Evolutionary conservation across 2,329 filamentous ascomycete species (phyloP), one percentile per base, ranked within the genome.

Genomic region (Shiraia sp.): DNA sequence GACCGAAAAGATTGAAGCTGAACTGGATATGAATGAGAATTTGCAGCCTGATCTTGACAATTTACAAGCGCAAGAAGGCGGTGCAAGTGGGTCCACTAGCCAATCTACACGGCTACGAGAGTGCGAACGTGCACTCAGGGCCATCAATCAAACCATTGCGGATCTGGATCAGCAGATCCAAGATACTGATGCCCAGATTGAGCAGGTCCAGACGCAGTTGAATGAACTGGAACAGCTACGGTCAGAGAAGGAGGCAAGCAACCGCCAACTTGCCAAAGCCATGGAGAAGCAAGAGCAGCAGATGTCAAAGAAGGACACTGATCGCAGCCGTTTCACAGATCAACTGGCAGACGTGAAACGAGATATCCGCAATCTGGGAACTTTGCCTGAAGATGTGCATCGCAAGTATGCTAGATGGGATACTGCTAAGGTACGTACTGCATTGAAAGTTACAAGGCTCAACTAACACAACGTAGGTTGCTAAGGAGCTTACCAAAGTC

Each of bases 381-480:
- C 95, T 13, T 78, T 99, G 12, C 92, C 93, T 0, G 91, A 97
- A 49, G 91, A 96, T 60, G 90, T 92, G 0, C 93, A 96, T 65
- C 88, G 88, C 53, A 93, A 91, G 62, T 99, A 95, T 66, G 84
- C 88, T 61, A 86, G 86, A 55, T 87, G 90, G 68, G 86, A 90
- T 55, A 83, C 86, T 17, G 88, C 91, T 49, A 82, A 79, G 36
- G 87, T 92, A 72, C 72, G 80, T 71, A 17, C 3, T 8, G 19
- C 14, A 15, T 6, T 36, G n/a, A 2, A 13, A 4, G 6, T 9
- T 44, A 45, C 34, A 24, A 2, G 2, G 2, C 17, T 16, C 17
- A 28, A 32, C 45, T 59, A 47, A 53, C 47, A 29, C 51, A 61
- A 6, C 49, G 4, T 26, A 60, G 53, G 52, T 43, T 66, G 55